These are phyloP conservation scores for Boechera retrofracta DNA, from an alignment of 345 rosid species.

Conservation along the genomic window DNA sequence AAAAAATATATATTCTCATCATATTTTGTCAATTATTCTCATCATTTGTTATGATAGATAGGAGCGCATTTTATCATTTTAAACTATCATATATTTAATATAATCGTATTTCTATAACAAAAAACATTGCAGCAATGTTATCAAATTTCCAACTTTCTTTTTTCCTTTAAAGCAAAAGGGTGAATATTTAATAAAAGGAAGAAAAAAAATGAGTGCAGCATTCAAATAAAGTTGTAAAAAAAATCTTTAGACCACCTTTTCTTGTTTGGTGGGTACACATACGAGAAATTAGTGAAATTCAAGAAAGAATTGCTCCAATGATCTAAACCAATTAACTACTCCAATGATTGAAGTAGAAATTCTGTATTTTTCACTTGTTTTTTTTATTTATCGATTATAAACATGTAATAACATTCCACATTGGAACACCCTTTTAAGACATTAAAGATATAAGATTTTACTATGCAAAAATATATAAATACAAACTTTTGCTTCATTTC, in stretches of 20 bases:
- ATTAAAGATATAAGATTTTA: background rate
- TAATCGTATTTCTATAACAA: background rate
- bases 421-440: constrained; percentile 8
- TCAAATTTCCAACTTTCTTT: constrained; percentile 34
- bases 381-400: background rate
- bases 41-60: constrained; percentile 42
- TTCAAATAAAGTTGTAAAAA: constrained; percentile 43
- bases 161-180: constrained; percentile 44
- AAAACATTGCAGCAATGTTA: constrained; percentile 15
- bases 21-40: constrained; percentile 24
- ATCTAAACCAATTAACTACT: constrained; percentile 17
- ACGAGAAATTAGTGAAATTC: constrained; percentile 39
- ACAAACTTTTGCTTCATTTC: background rate
- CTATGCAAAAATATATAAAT: background rate
- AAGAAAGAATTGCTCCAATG: constrained; percentile 25
- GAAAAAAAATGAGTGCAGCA: constrained; percentile 37
- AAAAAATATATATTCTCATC: constrained; percentile 23
- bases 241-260: constrained; percentile 45
- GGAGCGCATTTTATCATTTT: constrained; percentile 35
- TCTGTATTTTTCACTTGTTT: constrained; percentile 10
- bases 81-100: constrained; percentile 24
- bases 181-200: constrained; percentile 33
- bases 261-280: constrained; percentile 47
- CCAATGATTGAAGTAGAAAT: constrained; percentile 31
- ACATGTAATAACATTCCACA: constrained; percentile 7